These are phyloP conservation scores for Geranium incanum DNA, from an alignment of 441 rosid genomes.

Conservation along the genomic window DNA sequence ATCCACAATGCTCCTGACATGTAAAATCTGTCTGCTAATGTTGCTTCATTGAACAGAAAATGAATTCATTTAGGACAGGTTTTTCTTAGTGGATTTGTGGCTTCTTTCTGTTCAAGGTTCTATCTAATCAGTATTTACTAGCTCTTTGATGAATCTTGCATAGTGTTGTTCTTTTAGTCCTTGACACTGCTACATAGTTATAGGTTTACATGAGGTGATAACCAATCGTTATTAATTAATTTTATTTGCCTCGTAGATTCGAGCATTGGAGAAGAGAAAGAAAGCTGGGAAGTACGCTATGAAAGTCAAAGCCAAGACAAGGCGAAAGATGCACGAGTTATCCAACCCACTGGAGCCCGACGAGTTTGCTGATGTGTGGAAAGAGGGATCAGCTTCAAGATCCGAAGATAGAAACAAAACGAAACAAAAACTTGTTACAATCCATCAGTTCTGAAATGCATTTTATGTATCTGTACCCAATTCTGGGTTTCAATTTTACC, in stretches of 20 bases:
- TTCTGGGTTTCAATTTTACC: background rate
- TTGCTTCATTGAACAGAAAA: too few relatives aligned
- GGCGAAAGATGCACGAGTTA: constrained; percentile 78
- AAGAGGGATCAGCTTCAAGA: constrained; percentile 30
- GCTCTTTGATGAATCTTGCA: too few relatives aligned
- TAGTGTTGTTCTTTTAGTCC: too few relatives aligned
- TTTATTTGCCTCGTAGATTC: constrained; percentile 39
- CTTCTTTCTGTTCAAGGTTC: too few relatives aligned
- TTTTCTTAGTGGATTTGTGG: too few relatives aligned
- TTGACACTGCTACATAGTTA: too few relatives aligned
- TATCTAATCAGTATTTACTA: too few relatives aligned
- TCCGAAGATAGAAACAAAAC: too few relatives aligned
- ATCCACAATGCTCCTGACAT: too few relatives aligned
- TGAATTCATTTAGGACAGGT: too few relatives aligned
- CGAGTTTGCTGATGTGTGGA: constrained; percentile 97
- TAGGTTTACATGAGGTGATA: too few relatives aligned
- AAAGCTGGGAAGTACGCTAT: constrained; percentile 73
- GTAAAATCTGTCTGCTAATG: too few relatives aligned
- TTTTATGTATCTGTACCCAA: background rate
- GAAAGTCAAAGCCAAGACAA: constrained; percentile 84
- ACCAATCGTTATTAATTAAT: background rate
- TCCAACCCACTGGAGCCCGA: constrained; percentile 77
- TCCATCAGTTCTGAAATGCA: background rate
- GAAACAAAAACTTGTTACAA: background rate
- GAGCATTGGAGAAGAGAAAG: constrained; percentile 68